These are phyloP conservation scores for Lithohypha guttulata DNA, from an alignment of 2,329 filamentous ascomycete genomes.

Conservation along the genomic window DNA sequence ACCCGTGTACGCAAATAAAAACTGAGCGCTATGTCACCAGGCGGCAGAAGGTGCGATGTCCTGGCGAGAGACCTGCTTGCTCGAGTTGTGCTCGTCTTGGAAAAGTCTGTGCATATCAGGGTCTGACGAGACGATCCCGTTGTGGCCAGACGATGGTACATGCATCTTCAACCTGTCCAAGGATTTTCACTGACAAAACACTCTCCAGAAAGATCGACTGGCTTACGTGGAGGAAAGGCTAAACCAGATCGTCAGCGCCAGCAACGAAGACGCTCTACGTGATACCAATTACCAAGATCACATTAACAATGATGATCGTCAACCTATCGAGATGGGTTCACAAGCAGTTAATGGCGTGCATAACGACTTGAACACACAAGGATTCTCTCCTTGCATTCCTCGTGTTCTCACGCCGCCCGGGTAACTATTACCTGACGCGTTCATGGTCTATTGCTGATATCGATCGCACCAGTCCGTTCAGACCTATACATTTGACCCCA, in stretches of 20 bases:
- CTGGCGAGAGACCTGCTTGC: conserved; percentile 14
- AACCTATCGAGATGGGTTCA: not conserved
- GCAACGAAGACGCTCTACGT: not conserved
- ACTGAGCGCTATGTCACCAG: conserved; percentile 40
- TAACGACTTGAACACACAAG: too few relatives aligned
- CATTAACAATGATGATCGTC: not conserved
- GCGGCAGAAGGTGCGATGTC: conserved; percentile 20
- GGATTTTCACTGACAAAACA: not conserved
- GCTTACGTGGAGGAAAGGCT: not conserved
- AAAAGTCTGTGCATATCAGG: conserved; percentile 42
- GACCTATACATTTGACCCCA: not conserved
- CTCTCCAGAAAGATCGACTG: not conserved
- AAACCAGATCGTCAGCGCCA: not conserved
- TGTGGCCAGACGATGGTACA: not conserved
- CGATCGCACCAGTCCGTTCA: not conserved
- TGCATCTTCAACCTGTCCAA: not conserved
- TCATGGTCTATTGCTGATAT: not conserved
- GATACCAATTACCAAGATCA: not conserved
- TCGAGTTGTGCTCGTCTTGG: conserved; percentile 22
- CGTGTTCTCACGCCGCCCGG: too few relatives aligned
- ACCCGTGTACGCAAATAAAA: conserved; percentile 31
- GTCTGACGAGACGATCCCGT: conserved; percentile 18
- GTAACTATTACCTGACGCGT: not conserved
- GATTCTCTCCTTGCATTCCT: too few relatives aligned
- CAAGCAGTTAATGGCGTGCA: too few relatives aligned